Conservation (phyloP, 768 basidiomycete species). For the Ramaria sp. region DNA sequence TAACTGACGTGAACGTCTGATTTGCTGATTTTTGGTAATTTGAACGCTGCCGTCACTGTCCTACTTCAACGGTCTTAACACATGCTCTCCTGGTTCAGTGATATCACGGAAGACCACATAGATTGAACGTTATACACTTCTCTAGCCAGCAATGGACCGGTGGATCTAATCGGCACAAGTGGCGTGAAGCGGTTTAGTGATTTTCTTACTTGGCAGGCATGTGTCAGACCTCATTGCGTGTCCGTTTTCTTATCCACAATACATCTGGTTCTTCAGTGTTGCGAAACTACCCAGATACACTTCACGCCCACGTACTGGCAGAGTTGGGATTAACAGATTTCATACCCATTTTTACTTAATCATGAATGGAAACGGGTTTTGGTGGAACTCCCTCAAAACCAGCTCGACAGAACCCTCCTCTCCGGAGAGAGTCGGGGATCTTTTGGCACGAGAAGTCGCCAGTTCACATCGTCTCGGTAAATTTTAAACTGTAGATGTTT, state of each 20-base stretch:
- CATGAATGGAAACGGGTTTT: constrained; percentile 88
- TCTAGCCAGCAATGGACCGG: constrained; percentile 55
- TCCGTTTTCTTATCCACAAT: not conserved
- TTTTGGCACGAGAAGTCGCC: too few species aligned
- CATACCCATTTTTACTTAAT: constrained; percentile 74
- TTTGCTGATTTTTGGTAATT: too few species aligned
- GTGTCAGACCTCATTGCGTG: constrained; percentile 16
- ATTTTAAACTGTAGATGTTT: too few species aligned
- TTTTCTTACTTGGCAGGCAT: constrained; percentile 92
- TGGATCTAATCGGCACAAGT: constrained; percentile 87
- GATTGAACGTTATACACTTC: constrained; percentile 57
- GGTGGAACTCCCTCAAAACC: too few species aligned
- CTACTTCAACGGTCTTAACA: too few species aligned
- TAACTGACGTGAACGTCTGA: too few species aligned
- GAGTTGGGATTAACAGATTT: constrained; percentile 84
- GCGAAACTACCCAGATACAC: constrained; percentile 77
- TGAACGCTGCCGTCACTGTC: too few species aligned
- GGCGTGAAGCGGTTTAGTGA: constrained; percentile 85
- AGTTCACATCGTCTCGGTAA: too few species aligned
- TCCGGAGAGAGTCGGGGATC: too few species aligned
- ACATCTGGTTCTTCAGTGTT: constrained; percentile 39
- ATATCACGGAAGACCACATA: constrained; percentile 59
- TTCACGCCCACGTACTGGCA: constrained; percentile 81
- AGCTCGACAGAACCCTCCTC: too few species aligned
- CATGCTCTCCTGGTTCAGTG: too few species aligned